Conservation (phyloP, 176 grass and related monocot genomes). For the Zoysia japonica region DNA sequence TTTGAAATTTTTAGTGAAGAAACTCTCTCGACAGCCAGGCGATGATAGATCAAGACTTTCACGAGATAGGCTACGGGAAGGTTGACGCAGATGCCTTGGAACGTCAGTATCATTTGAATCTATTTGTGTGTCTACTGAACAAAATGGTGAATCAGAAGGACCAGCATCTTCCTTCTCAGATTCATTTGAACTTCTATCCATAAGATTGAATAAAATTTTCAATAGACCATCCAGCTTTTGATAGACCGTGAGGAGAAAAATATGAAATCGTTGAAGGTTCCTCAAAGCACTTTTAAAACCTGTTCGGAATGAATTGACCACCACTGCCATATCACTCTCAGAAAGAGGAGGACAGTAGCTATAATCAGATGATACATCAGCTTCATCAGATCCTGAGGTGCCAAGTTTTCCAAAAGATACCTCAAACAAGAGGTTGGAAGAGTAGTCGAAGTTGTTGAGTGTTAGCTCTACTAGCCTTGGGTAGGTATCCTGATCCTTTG, state of each 20-base stretch:
- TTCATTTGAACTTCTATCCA: slow-evolving; percentile 66
- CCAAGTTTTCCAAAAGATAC: slow-evolving; percentile 82
- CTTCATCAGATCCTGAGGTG: slow-evolving; percentile 51
- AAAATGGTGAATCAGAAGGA: slow-evolving; percentile 53
- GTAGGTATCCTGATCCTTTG: slow-evolving; percentile 86
- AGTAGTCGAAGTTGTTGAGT: slow-evolving; percentile 77
- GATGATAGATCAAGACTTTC: slow-evolving; percentile 65
- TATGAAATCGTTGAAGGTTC: slow-evolving; percentile 82
- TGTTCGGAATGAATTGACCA: slow-evolving; percentile 71
- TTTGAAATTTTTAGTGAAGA: slow-evolving; percentile 55
- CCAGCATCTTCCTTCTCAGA: slow-evolving; percentile 67
- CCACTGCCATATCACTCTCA: slow-evolving; percentile 55
- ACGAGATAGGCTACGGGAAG: slow-evolving; percentile 47
- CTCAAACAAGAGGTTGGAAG: slow-evolving; percentile 82
- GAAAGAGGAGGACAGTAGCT: slow-evolving; percentile 46
- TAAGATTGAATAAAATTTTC: slow-evolving; percentile 63
- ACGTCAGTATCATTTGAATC: slow-evolving; percentile 58
- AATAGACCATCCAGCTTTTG: slow-evolving; percentile 82
- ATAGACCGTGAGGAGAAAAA: slow-evolving; percentile 83
- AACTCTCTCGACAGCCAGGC: slow-evolving; percentile 67
- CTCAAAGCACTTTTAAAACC: slow-evolving; percentile 82
- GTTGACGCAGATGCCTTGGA: slow-evolving; percentile 48
- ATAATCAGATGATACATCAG: slow-evolving; percentile 45
- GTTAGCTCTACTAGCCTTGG: slow-evolving; percentile 81
- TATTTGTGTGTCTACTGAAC: slow-evolving; percentile 34